These are phyloP conservation scores for Bimuria novae-zelandiae DNA, from an alignment of 2,329 filamentous ascomycete species.

Conservation along the genomic window DNA sequence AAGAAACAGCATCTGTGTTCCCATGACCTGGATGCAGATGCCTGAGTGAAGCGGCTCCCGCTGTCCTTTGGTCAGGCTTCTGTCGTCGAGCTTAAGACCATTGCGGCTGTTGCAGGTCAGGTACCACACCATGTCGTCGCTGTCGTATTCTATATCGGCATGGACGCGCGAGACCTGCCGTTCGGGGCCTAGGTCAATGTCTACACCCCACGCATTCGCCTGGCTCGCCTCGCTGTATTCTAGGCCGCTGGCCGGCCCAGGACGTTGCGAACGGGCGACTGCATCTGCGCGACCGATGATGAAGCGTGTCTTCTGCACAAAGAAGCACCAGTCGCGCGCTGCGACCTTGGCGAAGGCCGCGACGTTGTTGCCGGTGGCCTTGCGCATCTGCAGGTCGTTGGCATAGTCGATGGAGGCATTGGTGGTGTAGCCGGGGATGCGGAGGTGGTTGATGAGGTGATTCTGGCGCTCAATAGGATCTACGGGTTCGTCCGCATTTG, in stretches of 20 bases:
- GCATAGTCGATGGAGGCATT: constrained; percentile 63
- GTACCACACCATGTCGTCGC: constrained; percentile 68
- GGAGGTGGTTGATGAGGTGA: constrained; percentile 46
- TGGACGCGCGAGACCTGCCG: constrained; percentile 56
- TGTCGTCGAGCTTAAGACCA: constrained; percentile 81
- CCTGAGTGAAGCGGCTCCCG: constrained; percentile 76
- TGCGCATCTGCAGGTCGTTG: constrained; percentile 53
- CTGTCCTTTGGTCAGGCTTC: constrained; percentile 68
- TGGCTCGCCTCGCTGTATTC: constrained; percentile 28
- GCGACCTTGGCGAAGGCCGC: constrained; percentile 80
- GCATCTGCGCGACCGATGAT: constrained; percentile 69
- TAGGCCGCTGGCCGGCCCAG: constrained; percentile 32
- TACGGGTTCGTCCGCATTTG: constrained; percentile 33
- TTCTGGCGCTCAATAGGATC: constrained; percentile 45
- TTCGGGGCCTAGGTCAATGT: constrained; percentile 76
- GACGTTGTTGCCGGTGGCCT: constrained; percentile 50
- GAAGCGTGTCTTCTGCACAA: constrained; percentile 74
- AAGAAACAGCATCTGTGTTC: constrained; percentile 98
- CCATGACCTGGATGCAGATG: constrained; percentile 87
- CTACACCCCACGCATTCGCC: constrained; percentile 58
- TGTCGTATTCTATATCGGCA: constrained; percentile 55
- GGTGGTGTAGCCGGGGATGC: constrained; percentile 53
- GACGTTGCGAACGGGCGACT: constrained; percentile 31
- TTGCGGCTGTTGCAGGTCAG: constrained; percentile 90
- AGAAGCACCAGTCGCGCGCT: constrained; percentile 83